These are phyloP conservation scores for Macadamia integrifolia DNA, from an alignment of 164 flowering plant species.

Conservation along the genomic window DNA sequence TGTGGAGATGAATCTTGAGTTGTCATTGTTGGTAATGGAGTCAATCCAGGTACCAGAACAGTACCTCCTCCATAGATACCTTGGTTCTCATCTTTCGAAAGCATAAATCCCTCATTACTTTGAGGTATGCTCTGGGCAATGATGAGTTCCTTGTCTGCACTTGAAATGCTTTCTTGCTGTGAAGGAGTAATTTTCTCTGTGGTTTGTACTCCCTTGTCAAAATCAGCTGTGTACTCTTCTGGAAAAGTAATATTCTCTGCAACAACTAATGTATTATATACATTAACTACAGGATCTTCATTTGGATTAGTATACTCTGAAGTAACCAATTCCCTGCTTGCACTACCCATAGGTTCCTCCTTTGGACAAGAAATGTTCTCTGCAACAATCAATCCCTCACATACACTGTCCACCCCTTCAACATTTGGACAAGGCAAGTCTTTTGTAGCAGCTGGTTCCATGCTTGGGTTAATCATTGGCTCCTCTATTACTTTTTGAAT, in stretches of 20 bases:
- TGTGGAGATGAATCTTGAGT: conserved; percentile 13
- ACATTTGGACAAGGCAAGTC: conserved; percentile 11
- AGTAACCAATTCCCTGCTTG: conserved; percentile 2
- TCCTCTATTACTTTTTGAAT: conserved; percentile 49
- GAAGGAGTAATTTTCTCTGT: neutral
- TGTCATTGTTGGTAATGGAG: conserved; percentile 12
- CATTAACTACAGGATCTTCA: conserved; percentile 4
- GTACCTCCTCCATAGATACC: conserved; percentile 15
- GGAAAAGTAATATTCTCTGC: neutral
- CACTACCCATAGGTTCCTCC: conserved; percentile 11
- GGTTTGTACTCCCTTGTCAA: neutral
- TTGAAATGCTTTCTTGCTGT: neutral
- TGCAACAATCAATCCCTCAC: neutral
- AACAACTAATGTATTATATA: neutral
- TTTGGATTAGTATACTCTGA: conserved; percentile 22
- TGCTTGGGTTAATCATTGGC: conserved; percentile 2
- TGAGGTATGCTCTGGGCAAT: conserved; percentile 4
- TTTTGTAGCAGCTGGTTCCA: conserved; percentile 14
- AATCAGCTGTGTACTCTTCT: neutral
- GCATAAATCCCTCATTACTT: conserved; percentile 15
- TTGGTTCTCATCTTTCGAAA: conserved; percentile 9
- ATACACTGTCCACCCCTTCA: neutral
- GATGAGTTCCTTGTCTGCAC: conserved; percentile 1
- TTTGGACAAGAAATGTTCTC: conserved; percentile 2
- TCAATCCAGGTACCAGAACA: conserved; percentile 39